Percentiles rank a stretch among this genome's conserved stretches.
phyloP scores from a whole-genome alignment of 345 rosid species.

The Balakata baccata region DNA sequence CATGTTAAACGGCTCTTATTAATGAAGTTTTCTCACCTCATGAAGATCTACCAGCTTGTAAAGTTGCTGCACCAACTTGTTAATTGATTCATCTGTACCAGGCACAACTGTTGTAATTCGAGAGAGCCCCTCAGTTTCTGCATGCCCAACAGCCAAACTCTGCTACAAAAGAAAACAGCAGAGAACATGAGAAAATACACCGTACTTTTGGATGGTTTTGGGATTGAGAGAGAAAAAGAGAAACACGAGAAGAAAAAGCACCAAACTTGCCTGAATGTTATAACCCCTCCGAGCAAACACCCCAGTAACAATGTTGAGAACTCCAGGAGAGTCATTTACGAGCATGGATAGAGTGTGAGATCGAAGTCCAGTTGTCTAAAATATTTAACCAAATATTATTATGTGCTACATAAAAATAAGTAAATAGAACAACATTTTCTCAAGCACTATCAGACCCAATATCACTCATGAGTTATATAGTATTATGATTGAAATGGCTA shows the following conservation, averaged over 20 bases:
- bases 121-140: constrained; percentile 59
- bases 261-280: constrained; percentile 66
- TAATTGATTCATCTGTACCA: constrained; percentile 63
- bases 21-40: constrained; percentile 41
- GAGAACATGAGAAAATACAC: neutral
- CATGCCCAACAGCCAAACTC: constrained; percentile 72
- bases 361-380: constrained; percentile 70
- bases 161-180: constrained; percentile 16
- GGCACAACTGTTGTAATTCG: constrained; percentile 67
- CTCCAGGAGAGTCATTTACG: constrained; percentile 78
- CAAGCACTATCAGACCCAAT: neutral
- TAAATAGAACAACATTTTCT: neutral
- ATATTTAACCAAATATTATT: neutral
- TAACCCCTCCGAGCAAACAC: constrained; percentile 83
- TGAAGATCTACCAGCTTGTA: constrained; percentile 52
- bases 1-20: neutral
- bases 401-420: neutral
- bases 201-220: neutral
- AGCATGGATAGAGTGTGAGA: constrained; percentile 83
- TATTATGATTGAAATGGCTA: neutral
- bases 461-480: neutral
- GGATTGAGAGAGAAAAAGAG: constrained; percentile 2
- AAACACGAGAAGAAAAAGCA: neutral
- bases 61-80: constrained; percentile 64
- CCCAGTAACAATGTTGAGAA: constrained; percentile 77